These are phyloP conservation scores for Stemphylium lycopersici DNA, from an alignment of 2,329 filamentous ascomycete species.

Conservation along the genomic window DNA sequence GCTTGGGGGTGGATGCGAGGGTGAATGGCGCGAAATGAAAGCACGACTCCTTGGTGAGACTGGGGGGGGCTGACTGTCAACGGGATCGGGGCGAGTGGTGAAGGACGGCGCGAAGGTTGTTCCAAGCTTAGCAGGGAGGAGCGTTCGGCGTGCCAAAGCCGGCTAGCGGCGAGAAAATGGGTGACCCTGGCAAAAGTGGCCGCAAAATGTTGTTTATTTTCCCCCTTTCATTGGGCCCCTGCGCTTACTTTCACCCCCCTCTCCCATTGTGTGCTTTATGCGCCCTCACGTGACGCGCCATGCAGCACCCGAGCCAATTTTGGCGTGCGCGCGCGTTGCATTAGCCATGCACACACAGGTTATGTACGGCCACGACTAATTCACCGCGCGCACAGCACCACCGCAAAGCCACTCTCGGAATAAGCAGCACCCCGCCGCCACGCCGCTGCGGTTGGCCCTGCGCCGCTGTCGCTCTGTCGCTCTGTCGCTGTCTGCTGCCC, in stretches of 20 bases:
- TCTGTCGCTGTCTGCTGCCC: too few relatives aligned
- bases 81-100: conserved; percentile 29
- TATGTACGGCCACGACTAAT: conserved; percentile 30
- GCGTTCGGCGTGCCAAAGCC: conserved; percentile 23
- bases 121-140: conserved; percentile 24
- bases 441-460: not conserved
- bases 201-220: conserved; percentile 26
- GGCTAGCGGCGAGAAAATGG: conserved; percentile 8
- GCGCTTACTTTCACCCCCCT: conserved; percentile 1
- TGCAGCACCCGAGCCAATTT: conserved; percentile 20
- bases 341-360: conserved; percentile 29
- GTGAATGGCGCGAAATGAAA: conserved; percentile 37
- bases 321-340: conserved; percentile 18
- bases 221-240: conserved; percentile 18
- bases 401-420: conserved; percentile 11
- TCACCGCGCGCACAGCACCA: conserved; percentile 17
- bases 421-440: not conserved
- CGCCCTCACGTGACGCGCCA: conserved; percentile 27
- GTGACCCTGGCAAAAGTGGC: conserved; percentile 14
- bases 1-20: conserved; percentile 12
- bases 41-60: conserved; percentile 24
- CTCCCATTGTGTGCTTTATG: not conserved
- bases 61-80: conserved; percentile 32
- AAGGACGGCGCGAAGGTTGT: conserved; percentile 28
- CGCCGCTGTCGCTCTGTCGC: too few relatives aligned